Base-by-base conservation (phyloP, 1,284 basidiomycete species). In the Tetrapyrgos nigripes region DNA sequence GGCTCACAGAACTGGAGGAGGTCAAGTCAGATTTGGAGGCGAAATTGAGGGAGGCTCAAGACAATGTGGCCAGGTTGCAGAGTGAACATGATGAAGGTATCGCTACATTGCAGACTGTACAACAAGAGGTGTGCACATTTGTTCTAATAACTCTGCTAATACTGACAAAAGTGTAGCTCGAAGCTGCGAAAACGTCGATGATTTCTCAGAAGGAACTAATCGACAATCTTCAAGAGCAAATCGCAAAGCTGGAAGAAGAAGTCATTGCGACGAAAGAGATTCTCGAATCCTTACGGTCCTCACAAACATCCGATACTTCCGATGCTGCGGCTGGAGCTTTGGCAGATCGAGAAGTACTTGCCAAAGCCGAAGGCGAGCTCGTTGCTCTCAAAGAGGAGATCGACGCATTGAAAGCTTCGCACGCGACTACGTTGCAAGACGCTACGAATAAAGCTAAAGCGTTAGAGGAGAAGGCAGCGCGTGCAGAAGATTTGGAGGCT, bases 311-410 rank as follows among this genome's bases (percentile, higher is more conserved):
- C 10, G 76, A 78, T 11, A 70, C 79, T 0, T 73, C 77, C 2
- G 77, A 76, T 33, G 77, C 79, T 0, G 69, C 78, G 1, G 79
- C 79, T 10, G 82, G 85, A 21, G 84, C 84, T 3, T 78, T 83
- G 45, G 71, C 80, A 43, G 88, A 92, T 61, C 86, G 81, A 31
- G 86, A 88, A 65, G 83, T 85, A 14, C 76, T 91, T 28, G 65
- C 85, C 11, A 86, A 86, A 66, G 87, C 84, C n/a, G 84, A 85
- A 60, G 81, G 79, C 4, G 83, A 91, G 54, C 76, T 91, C 46
- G 82, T 81, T 47, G 75, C 82, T 3, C 80, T 87, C 51, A 73
- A 81, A 57, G 76, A 76, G n/a, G 88, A 90, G 72, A 73, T 74
- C 0, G 79, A 81, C 24, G 73, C 75, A 24, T 71, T 90, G 27